phyloP scores from a whole-genome alignment of 2,329 filamentous ascomycete genomes.

The Fusarium musae region DNA sequence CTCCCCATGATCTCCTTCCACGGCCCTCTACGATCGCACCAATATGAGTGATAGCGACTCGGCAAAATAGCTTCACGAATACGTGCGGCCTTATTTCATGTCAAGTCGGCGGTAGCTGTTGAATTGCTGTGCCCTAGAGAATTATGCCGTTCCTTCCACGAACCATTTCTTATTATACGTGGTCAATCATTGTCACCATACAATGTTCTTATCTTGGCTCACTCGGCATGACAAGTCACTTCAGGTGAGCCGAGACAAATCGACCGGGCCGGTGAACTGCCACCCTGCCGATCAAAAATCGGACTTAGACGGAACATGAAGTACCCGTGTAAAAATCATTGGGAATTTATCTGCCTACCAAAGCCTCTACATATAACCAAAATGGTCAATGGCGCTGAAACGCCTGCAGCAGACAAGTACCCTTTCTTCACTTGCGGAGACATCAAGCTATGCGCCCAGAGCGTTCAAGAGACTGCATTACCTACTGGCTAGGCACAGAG shows the following conservation, averaged over 20 bases:
- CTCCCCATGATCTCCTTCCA: slow-evolving; percentile 21
- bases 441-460: background rate
- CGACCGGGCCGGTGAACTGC: slow-evolving; percentile 4
- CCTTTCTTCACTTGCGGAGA: background rate
- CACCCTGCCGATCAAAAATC: slow-evolving; percentile 4
- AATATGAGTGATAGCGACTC: background rate
- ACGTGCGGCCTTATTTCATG: background rate
- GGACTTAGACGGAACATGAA: slow-evolving; percentile 4
- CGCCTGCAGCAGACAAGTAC: background rate
- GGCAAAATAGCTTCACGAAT: slow-evolving; percentile 8
- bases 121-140: background rate
- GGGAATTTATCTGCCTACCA: background rate
- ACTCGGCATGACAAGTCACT: slow-evolving; percentile 10
- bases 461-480: background rate
- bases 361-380: background rate
- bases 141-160: background rate
- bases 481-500: background rate
- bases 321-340: background rate
- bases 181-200: background rate
- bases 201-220: slow-evolving; percentile 12
- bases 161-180: background rate
- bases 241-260: slow-evolving; percentile 18
- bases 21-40: background rate
- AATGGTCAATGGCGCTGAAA: slow-evolving; percentile 1
- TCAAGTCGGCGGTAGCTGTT: background rate